Conservation (phyloP, 2,329 filamentous ascomycete species). For the Catunica adiposa region DNA sequence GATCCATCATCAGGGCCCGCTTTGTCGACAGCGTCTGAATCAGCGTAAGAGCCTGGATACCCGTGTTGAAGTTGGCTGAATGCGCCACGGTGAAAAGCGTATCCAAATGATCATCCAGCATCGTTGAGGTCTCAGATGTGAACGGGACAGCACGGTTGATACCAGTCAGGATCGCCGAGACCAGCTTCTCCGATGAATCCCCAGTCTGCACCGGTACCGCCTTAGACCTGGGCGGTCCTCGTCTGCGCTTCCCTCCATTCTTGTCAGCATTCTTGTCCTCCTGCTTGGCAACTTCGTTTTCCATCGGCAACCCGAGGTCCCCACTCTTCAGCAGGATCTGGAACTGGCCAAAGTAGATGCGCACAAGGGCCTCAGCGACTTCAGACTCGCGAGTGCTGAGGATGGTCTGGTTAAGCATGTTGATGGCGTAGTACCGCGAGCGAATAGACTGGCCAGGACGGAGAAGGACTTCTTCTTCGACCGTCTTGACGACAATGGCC, state of each 20-base stretch:
- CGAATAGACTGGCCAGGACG: conserved; percentile 73
- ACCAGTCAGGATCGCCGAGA: conserved; percentile 79
- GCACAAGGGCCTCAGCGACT: conserved; percentile 63
- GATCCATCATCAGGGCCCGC: conserved; percentile 67
- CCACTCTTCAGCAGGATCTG: conserved; percentile 58
- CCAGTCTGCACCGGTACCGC: conserved; percentile 4
- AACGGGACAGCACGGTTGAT: conserved; percentile 95
- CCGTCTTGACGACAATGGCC: conserved; percentile 60
- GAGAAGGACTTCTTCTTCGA: conserved; percentile 79
- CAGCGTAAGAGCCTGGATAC: conserved; percentile 83
- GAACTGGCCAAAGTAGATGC: conserved; percentile 87
- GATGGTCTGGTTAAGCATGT: conserved; percentile 93
- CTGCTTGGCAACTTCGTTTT: conserved; percentile 21
- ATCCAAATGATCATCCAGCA: conserved; percentile 75
- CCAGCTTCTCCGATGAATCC: conserved; percentile 53
- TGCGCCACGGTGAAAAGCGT: conserved; percentile 93
- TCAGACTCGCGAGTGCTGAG: conserved; percentile 68
- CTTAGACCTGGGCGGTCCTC: conserved; percentile 4
- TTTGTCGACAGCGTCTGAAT: conserved; percentile 80
- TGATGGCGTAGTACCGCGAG: conserved; percentile 89
- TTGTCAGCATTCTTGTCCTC: conserved; percentile 20
- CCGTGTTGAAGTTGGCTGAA: conserved; percentile 97
- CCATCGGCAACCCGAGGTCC: conserved; percentile 25
- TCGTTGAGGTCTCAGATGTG: conserved; percentile 50
- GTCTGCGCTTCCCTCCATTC: conserved; percentile 20